Evolutionary conservation across 176 grass and related monocot genomes (phyloP).

Genomic region (Triticum monococcum): DNA sequence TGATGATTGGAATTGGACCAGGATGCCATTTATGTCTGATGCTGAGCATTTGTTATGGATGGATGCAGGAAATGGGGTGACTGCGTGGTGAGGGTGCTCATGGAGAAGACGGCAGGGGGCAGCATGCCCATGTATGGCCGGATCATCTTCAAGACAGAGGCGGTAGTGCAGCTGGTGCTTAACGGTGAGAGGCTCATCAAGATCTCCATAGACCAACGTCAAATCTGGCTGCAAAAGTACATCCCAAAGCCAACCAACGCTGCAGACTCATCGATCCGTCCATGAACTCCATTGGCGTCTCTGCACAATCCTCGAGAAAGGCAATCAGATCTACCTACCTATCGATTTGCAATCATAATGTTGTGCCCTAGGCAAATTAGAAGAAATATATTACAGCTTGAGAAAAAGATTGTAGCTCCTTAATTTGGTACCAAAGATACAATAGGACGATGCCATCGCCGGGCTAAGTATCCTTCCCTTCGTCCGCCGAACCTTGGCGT

Average conservation of each 20-base stretch:
- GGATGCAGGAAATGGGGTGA: slow-evolving; percentile 20
- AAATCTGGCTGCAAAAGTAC: slow-evolving; percentile 49
- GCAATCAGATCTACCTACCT: too few species aligned
- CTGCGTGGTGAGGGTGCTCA: slow-evolving; percentile 37
- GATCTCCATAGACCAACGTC: slow-evolving; percentile 8
- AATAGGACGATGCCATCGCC: too few species aligned
- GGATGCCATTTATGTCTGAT: not conserved
- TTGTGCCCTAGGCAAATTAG: too few species aligned
- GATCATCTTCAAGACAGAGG: slow-evolving; percentile 38
- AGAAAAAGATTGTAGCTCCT: too few species aligned
- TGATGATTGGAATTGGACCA: too few species aligned
- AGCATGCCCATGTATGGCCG: slow-evolving; percentile 33
- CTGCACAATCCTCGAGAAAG: too few species aligned
- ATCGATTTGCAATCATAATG: too few species aligned
- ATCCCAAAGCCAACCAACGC: not conserved
- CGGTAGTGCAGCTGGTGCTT: slow-evolving; percentile 28
- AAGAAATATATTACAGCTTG: too few species aligned
- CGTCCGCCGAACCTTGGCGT: too few species aligned
- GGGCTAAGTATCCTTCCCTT: too few species aligned
- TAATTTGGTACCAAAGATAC: too few species aligned
- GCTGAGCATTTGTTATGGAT: not conserved
- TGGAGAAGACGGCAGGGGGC: slow-evolving; percentile 15
- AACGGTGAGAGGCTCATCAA: not conserved
- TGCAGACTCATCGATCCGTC: not conserved
- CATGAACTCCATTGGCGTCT: too few species aligned